Percentiles rank a stretch among this genome's conserved stretches.
Conservation (phyloP, 176 grass and related monocot genomes). For the Canna indica region DNA sequence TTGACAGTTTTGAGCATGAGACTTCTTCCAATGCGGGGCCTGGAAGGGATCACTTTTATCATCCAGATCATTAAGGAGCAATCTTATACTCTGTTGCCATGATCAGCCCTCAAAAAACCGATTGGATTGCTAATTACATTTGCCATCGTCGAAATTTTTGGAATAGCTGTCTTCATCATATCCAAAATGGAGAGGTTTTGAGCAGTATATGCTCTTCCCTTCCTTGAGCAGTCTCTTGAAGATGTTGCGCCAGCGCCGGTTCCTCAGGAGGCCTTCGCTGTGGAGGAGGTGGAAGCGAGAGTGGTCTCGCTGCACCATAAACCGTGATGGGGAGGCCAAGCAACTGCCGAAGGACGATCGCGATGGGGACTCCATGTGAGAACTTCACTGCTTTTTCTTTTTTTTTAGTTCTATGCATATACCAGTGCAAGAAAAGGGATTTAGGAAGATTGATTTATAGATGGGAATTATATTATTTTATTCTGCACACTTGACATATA, state of each 20-base stretch:
- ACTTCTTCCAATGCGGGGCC: too few species aligned
- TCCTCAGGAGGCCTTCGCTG: constrained; percentile 17
- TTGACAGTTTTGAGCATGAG: too few species aligned
- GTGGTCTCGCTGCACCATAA: constrained; percentile 18
- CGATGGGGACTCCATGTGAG: constrained; percentile 1
- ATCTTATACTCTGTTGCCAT: too few species aligned
- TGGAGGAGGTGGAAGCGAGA: constrained; percentile 47
- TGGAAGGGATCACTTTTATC: too few species aligned
- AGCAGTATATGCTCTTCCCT: constrained; percentile 51
- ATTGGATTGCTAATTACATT: neutral
- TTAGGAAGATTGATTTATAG: too few species aligned
- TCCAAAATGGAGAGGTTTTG: constrained; percentile 47
- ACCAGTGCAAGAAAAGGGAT: too few species aligned
- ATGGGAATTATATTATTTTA: too few species aligned
- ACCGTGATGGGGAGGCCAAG: constrained; percentile 35
- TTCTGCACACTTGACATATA: too few species aligned
- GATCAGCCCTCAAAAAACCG: too few species aligned
- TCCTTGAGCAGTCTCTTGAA: constrained; percentile 57
- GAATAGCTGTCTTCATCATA: constrained; percentile 92
- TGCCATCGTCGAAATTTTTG: constrained; percentile 89
- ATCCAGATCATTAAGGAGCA: too few species aligned
- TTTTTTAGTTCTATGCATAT: too few species aligned
- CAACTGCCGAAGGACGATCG: constrained; percentile 26
- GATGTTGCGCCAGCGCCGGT: constrained; percentile 37
- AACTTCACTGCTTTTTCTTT: neutral